Evolutionary conservation across 345 rosid species (phyloP).

Genomic region (Balakata baccata): DNA sequence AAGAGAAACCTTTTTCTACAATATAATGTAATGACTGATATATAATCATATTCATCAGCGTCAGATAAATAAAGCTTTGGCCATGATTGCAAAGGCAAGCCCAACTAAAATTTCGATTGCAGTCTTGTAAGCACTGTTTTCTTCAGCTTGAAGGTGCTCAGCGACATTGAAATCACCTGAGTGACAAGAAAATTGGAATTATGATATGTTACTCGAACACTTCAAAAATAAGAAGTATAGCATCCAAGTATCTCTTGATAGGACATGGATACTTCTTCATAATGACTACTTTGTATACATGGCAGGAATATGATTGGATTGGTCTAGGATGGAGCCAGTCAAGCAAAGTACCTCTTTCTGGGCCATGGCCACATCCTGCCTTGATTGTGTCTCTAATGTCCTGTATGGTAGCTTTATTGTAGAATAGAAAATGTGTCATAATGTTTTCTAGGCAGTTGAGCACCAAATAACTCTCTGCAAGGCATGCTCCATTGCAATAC

Average conservation of each 20-base stretch:
- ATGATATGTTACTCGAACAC: not conserved
- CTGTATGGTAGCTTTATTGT: conserved; percentile 61
- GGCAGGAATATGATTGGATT: no score
- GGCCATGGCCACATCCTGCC: conserved; percentile 72
- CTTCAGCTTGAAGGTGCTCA: conserved; percentile 55
- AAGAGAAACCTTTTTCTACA: not conserved
- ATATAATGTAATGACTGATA: not conserved
- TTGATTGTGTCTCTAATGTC: conserved; percentile 59
- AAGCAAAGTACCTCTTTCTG: conserved; percentile 10
- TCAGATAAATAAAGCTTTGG: conserved; percentile 27
- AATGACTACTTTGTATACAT: no score
- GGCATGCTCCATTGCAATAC: conserved; percentile 80
- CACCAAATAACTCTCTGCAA: conserved; percentile 64
- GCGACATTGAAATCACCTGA: conserved; percentile 69
- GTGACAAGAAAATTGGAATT: not conserved
- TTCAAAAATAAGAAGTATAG: not conserved
- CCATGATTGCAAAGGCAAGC: conserved; percentile 36
- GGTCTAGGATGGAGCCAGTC: no score
- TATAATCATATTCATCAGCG: not conserved
- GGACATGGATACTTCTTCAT: no score
- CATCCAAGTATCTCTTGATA: no score
- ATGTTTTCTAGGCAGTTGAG: conserved; percentile 61
- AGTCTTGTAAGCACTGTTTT: conserved; percentile 30
- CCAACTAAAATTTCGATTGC: conserved; percentile 28
- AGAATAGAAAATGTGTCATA: conserved; percentile 55